Conservation (phyloP, 2,329 filamentous ascomycete genomes). For the Pseudogymnoascus sp. region DNA sequence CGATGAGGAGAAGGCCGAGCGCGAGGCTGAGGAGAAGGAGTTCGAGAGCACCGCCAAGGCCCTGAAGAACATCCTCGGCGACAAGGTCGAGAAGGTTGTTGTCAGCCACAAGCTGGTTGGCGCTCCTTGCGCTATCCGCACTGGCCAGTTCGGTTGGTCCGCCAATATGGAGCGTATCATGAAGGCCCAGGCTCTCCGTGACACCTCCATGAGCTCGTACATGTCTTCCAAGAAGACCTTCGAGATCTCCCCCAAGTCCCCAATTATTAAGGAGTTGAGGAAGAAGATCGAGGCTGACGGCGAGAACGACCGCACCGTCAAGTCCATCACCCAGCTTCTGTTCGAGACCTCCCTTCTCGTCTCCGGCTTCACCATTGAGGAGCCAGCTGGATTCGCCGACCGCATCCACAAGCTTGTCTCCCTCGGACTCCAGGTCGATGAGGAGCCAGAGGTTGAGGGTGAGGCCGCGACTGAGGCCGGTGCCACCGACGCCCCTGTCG, state of each 20-base stretch:
- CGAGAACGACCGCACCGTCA: constrained; percentile 97
- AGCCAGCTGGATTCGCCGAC: constrained; percentile 95
- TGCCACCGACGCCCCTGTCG: constrained; percentile 47
- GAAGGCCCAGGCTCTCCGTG: constrained; percentile 99
- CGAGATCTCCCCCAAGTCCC: constrained; percentile 97
- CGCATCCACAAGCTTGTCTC: constrained; percentile 99
- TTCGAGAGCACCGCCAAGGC: constrained; percentile 90
- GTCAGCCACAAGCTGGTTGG: constrained; percentile 95
- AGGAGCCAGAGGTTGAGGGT: constrained; percentile 69
- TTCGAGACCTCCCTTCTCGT: constrained; percentile 98
- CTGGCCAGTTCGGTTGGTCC: constrained; percentile 98
- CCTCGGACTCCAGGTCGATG: constrained; percentile 93
- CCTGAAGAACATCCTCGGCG: constrained; percentile 97
- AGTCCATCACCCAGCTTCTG: constrained; percentile 95
- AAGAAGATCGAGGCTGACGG: constrained; percentile 97
- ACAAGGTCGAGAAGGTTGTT: constrained; percentile 99
- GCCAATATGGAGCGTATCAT: constrained; percentile 99
- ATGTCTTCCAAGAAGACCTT: constrained; percentile 99
- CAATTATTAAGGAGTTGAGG: constrained; percentile 98
- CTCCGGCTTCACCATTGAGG: constrained; percentile 98
- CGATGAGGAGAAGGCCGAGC: constrained; percentile 95
- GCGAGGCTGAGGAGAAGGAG: constrained; percentile 97
- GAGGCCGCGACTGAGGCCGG: constrained; percentile 50
- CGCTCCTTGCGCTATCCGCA: constrained; percentile 96
- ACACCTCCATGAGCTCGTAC: constrained; percentile 99